Evolutionary conservation across 1,284 basidiomycete species (phyloP).

Genomic region (Ustilago lituana): DNA sequence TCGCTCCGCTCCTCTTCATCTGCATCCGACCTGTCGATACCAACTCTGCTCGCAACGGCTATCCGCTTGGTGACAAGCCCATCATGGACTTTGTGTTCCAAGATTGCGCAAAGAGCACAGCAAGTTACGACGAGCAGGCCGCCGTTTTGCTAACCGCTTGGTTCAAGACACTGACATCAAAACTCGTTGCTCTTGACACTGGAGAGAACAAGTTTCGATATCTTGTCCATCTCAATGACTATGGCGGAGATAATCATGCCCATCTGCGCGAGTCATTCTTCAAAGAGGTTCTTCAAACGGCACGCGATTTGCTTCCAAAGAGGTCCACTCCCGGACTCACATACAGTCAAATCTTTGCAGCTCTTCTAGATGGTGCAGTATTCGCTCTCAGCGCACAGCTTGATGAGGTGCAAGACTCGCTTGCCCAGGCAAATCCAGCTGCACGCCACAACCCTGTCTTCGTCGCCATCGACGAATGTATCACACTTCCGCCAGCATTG

Average conservation of each 20-base stretch:
- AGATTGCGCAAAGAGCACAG: background rate
- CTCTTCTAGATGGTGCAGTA: background rate
- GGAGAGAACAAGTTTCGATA: background rate
- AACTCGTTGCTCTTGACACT: background rate
- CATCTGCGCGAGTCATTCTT: no score
- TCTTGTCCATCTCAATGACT: background rate
- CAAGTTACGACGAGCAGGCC: background rate
- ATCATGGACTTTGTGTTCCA: background rate
- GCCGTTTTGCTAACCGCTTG: slow-evolving; percentile 1
- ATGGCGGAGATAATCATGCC: background rate
- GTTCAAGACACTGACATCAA: background rate
- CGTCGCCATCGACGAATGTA: slow-evolving; percentile 9
- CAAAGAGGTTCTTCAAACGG: no score
- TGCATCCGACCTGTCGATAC: background rate
- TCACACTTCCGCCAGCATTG: background rate
- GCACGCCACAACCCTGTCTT: background rate
- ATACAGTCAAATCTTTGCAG: no score
- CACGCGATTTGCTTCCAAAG: no score
- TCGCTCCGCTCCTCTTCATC: no score
- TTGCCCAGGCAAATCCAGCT: background rate
- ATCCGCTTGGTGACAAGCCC: background rate
- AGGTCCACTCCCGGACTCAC: no score
- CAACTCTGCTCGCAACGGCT: background rate
- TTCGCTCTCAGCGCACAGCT: background rate
- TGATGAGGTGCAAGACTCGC: background rate